phyloP scores from a whole-genome alignment of 352 stramenopile species.

The Paralagenidium karlingii region DNA sequence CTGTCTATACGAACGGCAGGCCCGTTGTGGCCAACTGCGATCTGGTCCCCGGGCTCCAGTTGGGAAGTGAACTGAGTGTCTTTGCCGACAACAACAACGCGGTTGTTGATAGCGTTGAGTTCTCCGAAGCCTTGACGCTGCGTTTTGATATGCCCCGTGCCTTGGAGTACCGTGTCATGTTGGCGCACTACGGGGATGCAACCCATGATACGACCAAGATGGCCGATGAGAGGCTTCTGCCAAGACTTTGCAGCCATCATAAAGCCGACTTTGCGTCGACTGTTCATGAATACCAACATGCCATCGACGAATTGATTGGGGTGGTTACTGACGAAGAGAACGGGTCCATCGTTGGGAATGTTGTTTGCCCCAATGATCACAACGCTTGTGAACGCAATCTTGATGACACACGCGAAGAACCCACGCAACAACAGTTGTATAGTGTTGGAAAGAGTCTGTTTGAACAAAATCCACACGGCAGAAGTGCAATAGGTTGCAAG shows the following conservation, averaged over 20 bases:
- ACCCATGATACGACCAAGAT: constrained; percentile 90
- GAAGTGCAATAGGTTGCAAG: too few relatives aligned
- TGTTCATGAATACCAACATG: constrained; percentile 93
- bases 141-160: constrained; percentile 52
- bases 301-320: constrained; percentile 99
- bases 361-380: constrained; percentile 94
- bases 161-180: constrained; percentile 83
- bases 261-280: constrained; percentile 90
- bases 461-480: too few relatives aligned
- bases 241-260: constrained; percentile 96
- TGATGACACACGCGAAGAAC: constrained; percentile 96
- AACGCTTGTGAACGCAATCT: constrained; percentile 97
- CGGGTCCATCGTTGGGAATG: constrained; percentile 90
- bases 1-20: too few relatives aligned
- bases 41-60: constrained; percentile 62
- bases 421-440: constrained; percentile 73
- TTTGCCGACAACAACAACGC: too few relatives aligned
- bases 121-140: too few relatives aligned
- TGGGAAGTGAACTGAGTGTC: constrained; percentile 65
- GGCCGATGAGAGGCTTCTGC: constrained; percentile 88
- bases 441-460: constrained; percentile 58
- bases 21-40: too few relatives aligned
- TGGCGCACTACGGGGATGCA: constrained; percentile 95
- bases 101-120: too few relatives aligned
- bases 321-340: constrained; percentile 98